A percentile compares a stretch with the other conserved stretches of the same genome.
Evolutionary conservation across 2,329 filamentous ascomycete species (phyloP).

Genomic region (Trematosphaeria pertusa): DNA sequence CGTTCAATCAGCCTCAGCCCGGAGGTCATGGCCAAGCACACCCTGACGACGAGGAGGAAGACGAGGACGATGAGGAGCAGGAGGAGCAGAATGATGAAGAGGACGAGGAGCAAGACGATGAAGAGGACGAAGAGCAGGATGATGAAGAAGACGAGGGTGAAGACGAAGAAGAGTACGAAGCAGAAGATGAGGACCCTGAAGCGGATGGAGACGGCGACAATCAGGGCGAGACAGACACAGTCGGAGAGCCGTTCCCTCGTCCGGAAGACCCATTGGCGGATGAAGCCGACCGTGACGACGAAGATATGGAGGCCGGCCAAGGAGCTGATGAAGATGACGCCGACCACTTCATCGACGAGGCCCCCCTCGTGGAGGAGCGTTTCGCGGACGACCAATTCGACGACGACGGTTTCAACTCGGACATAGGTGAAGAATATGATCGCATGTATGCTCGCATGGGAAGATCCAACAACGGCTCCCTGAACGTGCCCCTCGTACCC

Average conservation of each 20-base stretch:
- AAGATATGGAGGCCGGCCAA: not conserved
- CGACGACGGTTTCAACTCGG: not conserved
- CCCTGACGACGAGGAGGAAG: not conserved
- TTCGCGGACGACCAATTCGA: not conserved
- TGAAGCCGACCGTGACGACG: not conserved
- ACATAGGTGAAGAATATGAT: too few species aligned
- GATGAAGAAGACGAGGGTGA: not conserved
- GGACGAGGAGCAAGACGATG: not conserved
- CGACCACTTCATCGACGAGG: not conserved
- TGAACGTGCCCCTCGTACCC: too few species aligned
- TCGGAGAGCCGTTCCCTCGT: too few species aligned
- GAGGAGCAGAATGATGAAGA: not conserved
- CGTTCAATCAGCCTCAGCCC: slow-evolving; percentile 20
- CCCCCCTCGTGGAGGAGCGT: not conserved
- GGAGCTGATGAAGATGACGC: not conserved
- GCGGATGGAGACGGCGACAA: not conserved
- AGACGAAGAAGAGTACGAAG: not conserved
- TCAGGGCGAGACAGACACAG: not conserved
- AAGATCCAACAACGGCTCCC: too few species aligned
- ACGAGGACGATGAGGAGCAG: not conserved
- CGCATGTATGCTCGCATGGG: too few species aligned
- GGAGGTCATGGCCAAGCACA: slow-evolving; percentile 33
- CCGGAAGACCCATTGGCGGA: too few species aligned
- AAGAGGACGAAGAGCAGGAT: not conserved
- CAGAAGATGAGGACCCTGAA: not conserved